A percentile compares a stretch with the other conserved stretches of the same genome.
These are phyloP conservation scores for Setaria viridis DNA, from an alignment of 202 grass and related monocot genomes.

Conservation along the genomic window DNA sequence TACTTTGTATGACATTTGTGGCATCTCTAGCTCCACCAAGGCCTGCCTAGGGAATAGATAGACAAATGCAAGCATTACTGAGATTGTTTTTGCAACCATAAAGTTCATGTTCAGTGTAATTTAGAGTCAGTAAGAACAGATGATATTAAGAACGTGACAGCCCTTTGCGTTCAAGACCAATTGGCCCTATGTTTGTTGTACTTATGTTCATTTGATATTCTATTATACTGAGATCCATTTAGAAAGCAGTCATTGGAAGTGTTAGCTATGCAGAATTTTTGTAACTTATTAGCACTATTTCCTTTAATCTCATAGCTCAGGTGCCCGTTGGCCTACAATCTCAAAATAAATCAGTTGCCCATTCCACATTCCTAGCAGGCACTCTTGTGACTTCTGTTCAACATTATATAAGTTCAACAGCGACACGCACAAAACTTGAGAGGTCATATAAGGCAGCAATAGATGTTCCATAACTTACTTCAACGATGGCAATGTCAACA, in stretches of 20 bases:
- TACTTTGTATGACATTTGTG: constrained; percentile 83
- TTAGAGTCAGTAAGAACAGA: not conserved
- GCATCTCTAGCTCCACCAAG: constrained; percentile 97
- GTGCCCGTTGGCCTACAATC: not conserved
- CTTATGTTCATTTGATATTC: not conserved
- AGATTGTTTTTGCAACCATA: not conserved
- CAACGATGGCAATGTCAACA: constrained; percentile 80
- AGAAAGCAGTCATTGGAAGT: not conserved
- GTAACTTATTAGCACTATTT: constrained; percentile 4
- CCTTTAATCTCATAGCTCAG: not conserved
- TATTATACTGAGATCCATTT: not conserved
- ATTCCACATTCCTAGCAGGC: not conserved
- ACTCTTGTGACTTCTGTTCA: not conserved
- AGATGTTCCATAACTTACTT: constrained; percentile 67
- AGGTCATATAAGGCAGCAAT: not conserved
- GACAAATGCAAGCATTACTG: constrained; percentile 24
- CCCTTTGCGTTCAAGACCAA: not conserved
- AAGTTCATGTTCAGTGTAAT: not conserved
- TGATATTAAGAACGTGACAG: not conserved
- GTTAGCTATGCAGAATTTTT: not conserved
- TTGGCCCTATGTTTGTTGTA: not conserved
- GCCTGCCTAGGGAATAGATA: constrained; percentile 65
- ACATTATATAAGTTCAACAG: not conserved
- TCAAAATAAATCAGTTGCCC: not conserved
- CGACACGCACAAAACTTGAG: not conserved